phyloP scores from a whole-genome alignment of 345 rosid species.

The Gossypium raimondii region DNA sequence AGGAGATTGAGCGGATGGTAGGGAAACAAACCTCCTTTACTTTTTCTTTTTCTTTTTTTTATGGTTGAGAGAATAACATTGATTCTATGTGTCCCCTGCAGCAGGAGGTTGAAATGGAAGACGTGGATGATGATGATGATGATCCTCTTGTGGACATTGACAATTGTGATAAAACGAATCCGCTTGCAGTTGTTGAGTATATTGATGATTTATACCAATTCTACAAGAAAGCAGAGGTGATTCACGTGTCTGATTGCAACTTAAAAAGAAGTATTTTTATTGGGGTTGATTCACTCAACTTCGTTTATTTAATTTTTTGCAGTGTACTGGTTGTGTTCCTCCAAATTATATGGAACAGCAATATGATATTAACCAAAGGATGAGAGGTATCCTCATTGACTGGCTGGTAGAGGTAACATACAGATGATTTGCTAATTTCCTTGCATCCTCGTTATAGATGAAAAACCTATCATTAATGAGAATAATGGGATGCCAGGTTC shows the following conservation, averaged over 20 bases:
- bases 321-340: constrained; percentile 55
- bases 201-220: constrained; percentile 60
- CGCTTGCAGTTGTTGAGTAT: constrained; percentile 76
- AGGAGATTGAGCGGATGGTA: constrained; percentile 90
- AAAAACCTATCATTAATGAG: constrained; percentile 14
- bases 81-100: constrained; percentile 21
- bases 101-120: constrained; percentile 94
- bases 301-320: constrained; percentile 19
- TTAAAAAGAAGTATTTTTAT: background rate
- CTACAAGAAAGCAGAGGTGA: constrained; percentile 79
- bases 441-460: background rate
- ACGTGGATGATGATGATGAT: constrained; percentile 39
- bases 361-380: constrained; percentile 70
- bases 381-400: constrained; percentile 92
- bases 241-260: background rate
- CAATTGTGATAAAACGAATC: constrained; percentile 53
- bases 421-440: background rate
- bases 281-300: constrained; percentile 1
- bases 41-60: background rate
- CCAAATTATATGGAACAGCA: constrained; percentile 73
- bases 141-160: constrained; percentile 67
- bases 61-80: background rate
- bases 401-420: constrained; percentile 84
- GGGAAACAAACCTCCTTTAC: background rate
- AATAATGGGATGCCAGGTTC: constrained; percentile 51